Evolutionary conservation across 2,329 filamentous ascomycete genomes (phyloP), one percentile per base, ranked within the genome.

Genomic region (Plectosphaerella plurivora): DNA sequence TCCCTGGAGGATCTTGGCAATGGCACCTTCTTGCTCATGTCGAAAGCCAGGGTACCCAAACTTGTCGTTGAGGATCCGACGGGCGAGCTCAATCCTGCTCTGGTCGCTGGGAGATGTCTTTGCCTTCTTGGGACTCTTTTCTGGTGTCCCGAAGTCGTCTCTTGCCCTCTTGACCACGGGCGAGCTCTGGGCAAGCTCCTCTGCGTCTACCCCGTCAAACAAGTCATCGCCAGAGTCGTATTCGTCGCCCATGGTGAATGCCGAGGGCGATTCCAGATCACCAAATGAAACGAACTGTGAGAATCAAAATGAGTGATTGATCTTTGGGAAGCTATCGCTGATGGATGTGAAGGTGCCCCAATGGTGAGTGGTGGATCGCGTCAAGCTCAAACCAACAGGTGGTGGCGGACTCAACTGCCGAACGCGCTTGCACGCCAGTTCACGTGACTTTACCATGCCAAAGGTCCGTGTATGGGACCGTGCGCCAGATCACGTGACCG

Each of bases 11-110:
- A 72, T 61, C 3, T 64, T 55, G 7, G 57, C 51, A 24, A 77
- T 76, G 14, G 72, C 73, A 0, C 60, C 67, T 25, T 71, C 68
- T 52, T 78, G 75, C 54, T 77, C 73, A 35, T 76, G 70, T 1
- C 74, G 69, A 49, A 77, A 77, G 8, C 56, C 51, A 0, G 63
- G 55, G 49, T 70, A 67, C 1, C 70, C 70, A 46, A 77, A 77
- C 1, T 65, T 69, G 0, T 71, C 58, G 11, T 58, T 58, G 10
- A 77, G 57, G 3, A 76, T 64, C 4, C 55, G 53, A 20, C 57
- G 58, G 2, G 65, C 62, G 4, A 65, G 49, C 7, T 16, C 8
- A 7, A 51, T 42, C 4, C 36, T 39, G 18, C 33, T 22, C 10
- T 18, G 33, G 45, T 47, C 45, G n/a, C n/a, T 18, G 41, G 41